phyloP scores from a whole-genome alignment of 2,329 filamentous ascomycete species.

The Rhinocladiella similis region DNA sequence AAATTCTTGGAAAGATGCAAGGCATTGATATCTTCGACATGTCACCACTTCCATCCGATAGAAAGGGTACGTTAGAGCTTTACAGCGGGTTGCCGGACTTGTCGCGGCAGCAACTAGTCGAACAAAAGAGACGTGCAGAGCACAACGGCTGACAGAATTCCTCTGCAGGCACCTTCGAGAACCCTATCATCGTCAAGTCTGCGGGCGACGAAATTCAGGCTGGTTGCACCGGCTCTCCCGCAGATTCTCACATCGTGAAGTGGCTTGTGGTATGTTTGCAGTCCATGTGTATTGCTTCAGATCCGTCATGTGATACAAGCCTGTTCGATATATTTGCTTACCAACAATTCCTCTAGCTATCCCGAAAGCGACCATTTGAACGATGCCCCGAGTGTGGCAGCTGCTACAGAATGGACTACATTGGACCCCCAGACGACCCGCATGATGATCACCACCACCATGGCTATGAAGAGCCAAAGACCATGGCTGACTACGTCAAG shows the following conservation, averaged over 20 bases:
- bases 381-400: constrained; percentile 96
- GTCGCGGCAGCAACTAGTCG: background rate
- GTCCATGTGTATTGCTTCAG: background rate
- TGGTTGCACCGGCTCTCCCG: constrained; percentile 92
- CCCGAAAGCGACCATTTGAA: constrained; percentile 85
- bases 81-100: background rate
- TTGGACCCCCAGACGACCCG: constrained; percentile 75
- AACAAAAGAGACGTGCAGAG: constrained; percentile 9
- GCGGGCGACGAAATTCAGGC: constrained; percentile 95
- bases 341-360: constrained; percentile 57
- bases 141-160: constrained; percentile 1
- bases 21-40: constrained; percentile 98
- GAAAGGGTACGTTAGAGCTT: constrained; percentile 63
- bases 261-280: constrained; percentile 76
- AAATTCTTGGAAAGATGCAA: constrained; percentile 99
- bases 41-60: constrained; percentile 88
- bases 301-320: background rate
- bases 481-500: constrained; percentile 93
- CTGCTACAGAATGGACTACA: constrained; percentile 97
- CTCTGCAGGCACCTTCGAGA: constrained; percentile 72
- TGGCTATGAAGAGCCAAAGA: constrained; percentile 81
- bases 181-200: constrained; percentile 88
- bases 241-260: constrained; percentile 83
- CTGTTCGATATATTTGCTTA: too few relatives aligned
- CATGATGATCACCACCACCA: constrained; percentile 57